Conservation (phyloP, 148 eudicot species). For the Polygonum aviculare region DNA sequence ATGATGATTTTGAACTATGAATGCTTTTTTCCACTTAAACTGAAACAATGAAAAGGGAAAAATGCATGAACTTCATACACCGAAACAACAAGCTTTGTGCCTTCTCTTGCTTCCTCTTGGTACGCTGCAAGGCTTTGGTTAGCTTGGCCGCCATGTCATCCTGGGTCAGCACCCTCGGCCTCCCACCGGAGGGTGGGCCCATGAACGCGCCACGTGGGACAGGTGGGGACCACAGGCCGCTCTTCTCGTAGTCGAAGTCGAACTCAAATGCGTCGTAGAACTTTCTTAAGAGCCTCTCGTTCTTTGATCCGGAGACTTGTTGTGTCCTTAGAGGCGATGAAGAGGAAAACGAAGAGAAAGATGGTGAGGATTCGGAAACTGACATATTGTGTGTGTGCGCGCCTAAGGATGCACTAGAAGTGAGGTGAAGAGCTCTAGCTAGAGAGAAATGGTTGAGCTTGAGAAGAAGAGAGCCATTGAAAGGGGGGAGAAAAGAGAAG, state of each 20-base stretch:
- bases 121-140: constrained; percentile 21
- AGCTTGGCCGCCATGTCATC: constrained; percentile 31
- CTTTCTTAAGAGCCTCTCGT: constrained; percentile 37
- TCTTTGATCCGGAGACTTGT: constrained; percentile 37
- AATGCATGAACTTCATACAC: constrained; percentile 23
- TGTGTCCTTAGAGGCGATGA: constrained; percentile 22
- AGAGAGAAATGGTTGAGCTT: neutral
- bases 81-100: constrained; percentile 20
- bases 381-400: neutral
- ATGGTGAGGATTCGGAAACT: constrained; percentile 7
- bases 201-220: constrained; percentile 30
- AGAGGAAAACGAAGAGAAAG: constrained; percentile 14
- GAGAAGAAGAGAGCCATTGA: neutral
- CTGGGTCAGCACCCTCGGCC: constrained; percentile 19
- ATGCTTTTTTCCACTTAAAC: constrained; percentile 18
- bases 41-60: constrained; percentile 16
- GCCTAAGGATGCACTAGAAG: neutral
- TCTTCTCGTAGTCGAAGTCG: constrained; percentile 41
- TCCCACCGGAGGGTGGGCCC: constrained; percentile 14
- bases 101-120: constrained; percentile 13
- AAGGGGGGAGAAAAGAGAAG: neutral
- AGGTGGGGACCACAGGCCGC: constrained; percentile 60
- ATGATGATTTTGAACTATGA: neutral
- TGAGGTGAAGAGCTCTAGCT: no score
- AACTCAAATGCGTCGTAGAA: constrained; percentile 47